Evolutionary conservation across 179 eudicot species (phyloP).

Genomic region (Spinacia oleracea): DNA sequence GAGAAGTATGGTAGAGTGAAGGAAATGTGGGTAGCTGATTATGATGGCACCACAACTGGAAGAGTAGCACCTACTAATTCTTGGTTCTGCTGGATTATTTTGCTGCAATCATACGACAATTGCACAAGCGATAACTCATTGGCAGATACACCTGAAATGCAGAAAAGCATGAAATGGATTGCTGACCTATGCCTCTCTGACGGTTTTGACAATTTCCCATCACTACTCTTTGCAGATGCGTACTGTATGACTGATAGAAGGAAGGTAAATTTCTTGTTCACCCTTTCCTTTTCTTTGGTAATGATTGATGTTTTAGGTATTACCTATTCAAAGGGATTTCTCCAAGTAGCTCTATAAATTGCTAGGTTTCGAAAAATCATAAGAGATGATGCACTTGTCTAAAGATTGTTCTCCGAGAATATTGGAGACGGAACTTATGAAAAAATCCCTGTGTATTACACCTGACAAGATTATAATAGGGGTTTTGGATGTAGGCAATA

Average conservation of each 20-base stretch:
- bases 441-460: too few species aligned
- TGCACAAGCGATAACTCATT: conserved; percentile 76
- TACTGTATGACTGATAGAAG: conserved; percentile 89
- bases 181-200: conserved; percentile 71
- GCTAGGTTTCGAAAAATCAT: too few species aligned
- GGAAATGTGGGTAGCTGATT: conserved; percentile 77
- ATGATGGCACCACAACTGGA: too few species aligned
- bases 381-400: too few species aligned
- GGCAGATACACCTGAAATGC: conserved; percentile 72
- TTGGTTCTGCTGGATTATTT: conserved; percentile 90
- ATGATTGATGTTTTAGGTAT: too few species aligned
- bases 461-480: too few species aligned
- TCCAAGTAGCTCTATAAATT: too few species aligned
- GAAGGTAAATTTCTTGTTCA: conserved; percentile 46
- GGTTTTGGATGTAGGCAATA: too few species aligned
- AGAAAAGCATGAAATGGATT: conserved; percentile 74
- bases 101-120: conserved; percentile 73
- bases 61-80: conserved; percentile 93
- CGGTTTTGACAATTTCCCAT: conserved; percentile 88
- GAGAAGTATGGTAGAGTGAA: too few species aligned
- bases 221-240: conserved; percentile 82
- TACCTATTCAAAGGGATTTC: too few species aligned
- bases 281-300: neutral
- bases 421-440: too few species aligned
- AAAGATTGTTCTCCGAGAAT: too few species aligned